Base-by-base conservation (phyloP, 177 flowering plant species). In the Tripterygium wilfordii region DNA sequence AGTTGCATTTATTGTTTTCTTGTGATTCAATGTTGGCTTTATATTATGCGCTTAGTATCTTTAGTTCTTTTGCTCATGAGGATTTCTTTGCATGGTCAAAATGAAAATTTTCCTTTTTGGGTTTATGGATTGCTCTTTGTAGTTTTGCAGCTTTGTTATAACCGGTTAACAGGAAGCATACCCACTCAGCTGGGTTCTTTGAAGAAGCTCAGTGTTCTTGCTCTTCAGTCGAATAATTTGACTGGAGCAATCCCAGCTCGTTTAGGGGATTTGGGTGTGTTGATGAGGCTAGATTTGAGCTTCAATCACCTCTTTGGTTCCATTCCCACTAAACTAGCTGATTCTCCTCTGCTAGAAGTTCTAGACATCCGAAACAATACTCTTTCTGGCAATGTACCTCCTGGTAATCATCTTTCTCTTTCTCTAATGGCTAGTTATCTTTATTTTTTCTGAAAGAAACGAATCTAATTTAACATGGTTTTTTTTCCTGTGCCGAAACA, bases 111-210 rank as follows among this genome's bases (percentile, higher is more conserved):
- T 22, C 44, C 54, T 54, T 35, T 17, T 6, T 25, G 9, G 13
- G 47, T 18, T n/a, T n/a, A n/a, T 37, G 29, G 29, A 15, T 42
- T 53, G 16, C 29, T 15, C 25, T 46, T 36, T 60, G 53, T 18
- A 80, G 87, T 80, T 53, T 32, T 80, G 70, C 83, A 80, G 74
- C 83, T 80, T n/a, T 70, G 80, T 27, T 70, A 68, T 48, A 80
- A 80, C 54, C 77, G 77, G 62, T 48, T 80, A 3, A 72, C 69
- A 5, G 86, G 83, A 51, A 75, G 80, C 67, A 67, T 80, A 63
- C 86, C 86, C 2, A 75, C 71, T 0, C 70, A 70, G 53, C 42
- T 80, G 31, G 77, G 83, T 14, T 61, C 70, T 45, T 36, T 77
- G 63, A 72, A 57, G 51, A 75, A 66, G 51, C 76, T 80, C 1